Base-by-base conservation (phyloP, 73 alveolate genomes). In the Vitrella brassicaformis region DNA sequence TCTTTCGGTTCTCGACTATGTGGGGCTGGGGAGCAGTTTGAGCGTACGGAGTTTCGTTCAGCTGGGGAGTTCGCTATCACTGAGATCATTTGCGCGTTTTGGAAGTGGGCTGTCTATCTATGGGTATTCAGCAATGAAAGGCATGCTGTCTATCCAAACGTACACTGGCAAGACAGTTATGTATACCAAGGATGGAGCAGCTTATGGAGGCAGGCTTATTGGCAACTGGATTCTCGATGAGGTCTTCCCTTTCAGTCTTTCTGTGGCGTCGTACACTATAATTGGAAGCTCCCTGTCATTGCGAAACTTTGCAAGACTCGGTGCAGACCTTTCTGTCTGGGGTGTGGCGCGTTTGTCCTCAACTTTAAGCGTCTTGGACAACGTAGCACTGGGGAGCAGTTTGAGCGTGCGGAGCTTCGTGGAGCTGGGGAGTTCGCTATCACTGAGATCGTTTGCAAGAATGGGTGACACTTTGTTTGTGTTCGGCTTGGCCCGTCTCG, bases 401-500 rank as follows among this genome's bases (percentile, higher is more conserved):
- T 8, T 66, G 71, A n/a, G 14, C 25, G 19, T 67, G 66, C 71
- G 73, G 26, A 26, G 56, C 27, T 70, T 67, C 75, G 1, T 47
- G 64, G n/a, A 75, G 19, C 73, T 65, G 19, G 81, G 68, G 0
- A 0, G 31, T 0, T 1, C 47, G 22, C 28, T n/a, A 46, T 10
- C 22, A 1, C n/a, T 65, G 68, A 72, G 47, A 45, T 47, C 73
- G 30, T 30, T 31, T 0, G 81, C 73, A 25, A 47, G 47, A 28
- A 45, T 66, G 45, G 81, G 68, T 47, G 27, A 26, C 73, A 30
- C 67, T 68, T 26, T 75, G 68, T 67, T 76, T 29, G 71, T 30
- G 30, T 76, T 27, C n/a, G 83, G 83, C 27, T 39, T 76, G 83
- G 27, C 76, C 19, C 1, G 71, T 45, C 27, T 71, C 65, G 64